Conservation (phyloP, 306 rosid genomes). For the Sindora glabra region DNA sequence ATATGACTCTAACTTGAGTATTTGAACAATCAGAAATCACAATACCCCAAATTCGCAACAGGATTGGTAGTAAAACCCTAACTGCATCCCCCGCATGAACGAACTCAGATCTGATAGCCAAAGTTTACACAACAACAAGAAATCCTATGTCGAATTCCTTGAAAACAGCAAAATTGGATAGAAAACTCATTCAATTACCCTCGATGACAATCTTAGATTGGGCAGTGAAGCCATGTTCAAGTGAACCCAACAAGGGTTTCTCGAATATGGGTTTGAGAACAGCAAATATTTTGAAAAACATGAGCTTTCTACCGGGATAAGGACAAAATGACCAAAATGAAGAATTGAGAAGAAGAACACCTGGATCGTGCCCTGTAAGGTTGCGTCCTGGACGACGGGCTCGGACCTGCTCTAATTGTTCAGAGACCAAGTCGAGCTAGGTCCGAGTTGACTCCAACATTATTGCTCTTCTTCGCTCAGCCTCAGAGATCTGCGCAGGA, state of each 20-base stretch:
- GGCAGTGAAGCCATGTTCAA: not conserved
- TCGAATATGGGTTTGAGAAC: not conserved
- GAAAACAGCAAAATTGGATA: constrained; percentile 13
- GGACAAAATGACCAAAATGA: too few species aligned
- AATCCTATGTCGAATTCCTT: constrained; percentile 3
- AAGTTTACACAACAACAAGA: constrained; percentile 8
- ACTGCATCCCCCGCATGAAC: constrained; percentile 20
- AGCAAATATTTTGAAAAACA: not conserved
- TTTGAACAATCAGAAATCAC: constrained; percentile 24
- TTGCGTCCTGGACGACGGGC: not conserved
- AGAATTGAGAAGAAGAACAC: not conserved
- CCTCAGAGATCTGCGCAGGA: too few species aligned
- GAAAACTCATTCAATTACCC: too few species aligned
- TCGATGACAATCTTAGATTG: not conserved
- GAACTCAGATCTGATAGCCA: constrained; percentile 19
- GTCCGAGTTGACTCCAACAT: not conserved
- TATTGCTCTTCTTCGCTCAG: too few species aligned
- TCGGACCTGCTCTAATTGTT: not conserved
- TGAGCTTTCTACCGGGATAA: too few species aligned
- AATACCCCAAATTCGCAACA: constrained; percentile 8
- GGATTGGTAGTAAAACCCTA: constrained; percentile 25
- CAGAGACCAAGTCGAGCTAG: not conserved
- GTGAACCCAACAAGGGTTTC: constrained; percentile 14
- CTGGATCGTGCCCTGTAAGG: not conserved
- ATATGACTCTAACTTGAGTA: not conserved